These are phyloP conservation scores for Aegle marmelos DNA, from an alignment of 345 rosid genomes.

Conservation along the genomic window DNA sequence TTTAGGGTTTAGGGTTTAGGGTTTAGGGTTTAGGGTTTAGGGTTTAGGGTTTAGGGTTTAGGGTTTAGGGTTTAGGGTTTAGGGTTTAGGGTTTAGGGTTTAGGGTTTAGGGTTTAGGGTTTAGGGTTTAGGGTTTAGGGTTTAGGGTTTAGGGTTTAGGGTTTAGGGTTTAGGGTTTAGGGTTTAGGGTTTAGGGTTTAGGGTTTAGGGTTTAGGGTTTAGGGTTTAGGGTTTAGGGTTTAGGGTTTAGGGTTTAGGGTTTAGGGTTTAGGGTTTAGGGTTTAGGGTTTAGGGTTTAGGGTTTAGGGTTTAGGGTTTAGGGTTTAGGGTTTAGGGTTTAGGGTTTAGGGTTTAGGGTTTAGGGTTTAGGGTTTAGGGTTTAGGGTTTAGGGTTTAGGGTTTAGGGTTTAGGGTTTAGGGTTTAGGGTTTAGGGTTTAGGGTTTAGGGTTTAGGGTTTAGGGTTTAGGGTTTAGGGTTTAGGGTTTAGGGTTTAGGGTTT, in stretches of 20 bases:
- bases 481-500: not conserved
- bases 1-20: slow-evolving; percentile 13
- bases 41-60: slow-evolving; percentile 16
- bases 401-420: slow-evolving; percentile 14
- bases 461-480: slow-evolving; percentile 7
- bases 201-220: slow-evolving; percentile 14
- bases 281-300: no score
- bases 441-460: slow-evolving; percentile 3
- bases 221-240: slow-evolving; percentile 17
- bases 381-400: not conserved
- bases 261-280: slow-evolving; percentile 11
- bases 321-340: slow-evolving; percentile 4
- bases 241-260: slow-evolving; percentile 18
- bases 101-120: slow-evolving; percentile 3
- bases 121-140: slow-evolving; percentile 17
- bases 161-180: slow-evolving; percentile 11
- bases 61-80: slow-evolving; percentile 14
- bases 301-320: no score
- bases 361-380: slow-evolving; percentile 8
- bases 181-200: slow-evolving; percentile 12
- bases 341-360: not conserved
- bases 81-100: slow-evolving; percentile 10
- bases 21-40: slow-evolving; percentile 11
- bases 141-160: slow-evolving; percentile 15
- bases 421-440: slow-evolving; percentile 14